Percentiles rank a stretch among this genome's conserved stretches.
phyloP scores from a whole-genome alignment of 2,329 filamentous ascomycete species.

The Berkeleyomyces rouxiae region DNA sequence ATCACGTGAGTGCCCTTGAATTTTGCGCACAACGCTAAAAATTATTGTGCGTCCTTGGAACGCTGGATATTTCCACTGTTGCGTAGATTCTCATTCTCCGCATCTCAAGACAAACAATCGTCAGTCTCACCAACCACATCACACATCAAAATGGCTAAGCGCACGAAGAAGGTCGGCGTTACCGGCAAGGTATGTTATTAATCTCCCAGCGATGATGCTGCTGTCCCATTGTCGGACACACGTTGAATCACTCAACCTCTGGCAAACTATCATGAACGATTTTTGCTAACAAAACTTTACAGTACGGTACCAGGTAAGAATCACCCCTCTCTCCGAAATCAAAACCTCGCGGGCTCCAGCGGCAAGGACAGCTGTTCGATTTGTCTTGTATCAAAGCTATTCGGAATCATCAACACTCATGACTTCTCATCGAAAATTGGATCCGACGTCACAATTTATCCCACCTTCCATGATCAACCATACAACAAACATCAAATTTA shows the following conservation, averaged over 20 bases:
- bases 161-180: conserved; percentile 95
- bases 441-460: neutral
- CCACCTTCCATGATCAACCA: neutral
- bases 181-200: conserved; percentile 40
- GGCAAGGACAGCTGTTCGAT: neutral
- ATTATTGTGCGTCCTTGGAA: conserved; percentile 12
- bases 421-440: neutral
- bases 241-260: neutral
- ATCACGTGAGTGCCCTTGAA: conserved; percentile 13
- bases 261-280: neutral
- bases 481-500: neutral
- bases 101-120: conserved; percentile 16
- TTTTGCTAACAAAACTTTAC: conserved; percentile 25
- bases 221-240: neutral
- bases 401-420: neutral
- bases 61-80: conserved; percentile 12
- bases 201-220: neutral
- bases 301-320: conserved; percentile 88
- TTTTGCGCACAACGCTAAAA: conserved; percentile 14
- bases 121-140: conserved; percentile 18
- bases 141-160: conserved; percentile 69
- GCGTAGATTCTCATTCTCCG: conserved; percentile 10
- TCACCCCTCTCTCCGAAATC: conserved; percentile 1
- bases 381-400: neutral
- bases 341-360: neutral